A percentile compares a stretch with the other conserved stretches of the same genome.
Conservation (phyloP, 345 rosid species). For the Geranium brycei region DNA sequence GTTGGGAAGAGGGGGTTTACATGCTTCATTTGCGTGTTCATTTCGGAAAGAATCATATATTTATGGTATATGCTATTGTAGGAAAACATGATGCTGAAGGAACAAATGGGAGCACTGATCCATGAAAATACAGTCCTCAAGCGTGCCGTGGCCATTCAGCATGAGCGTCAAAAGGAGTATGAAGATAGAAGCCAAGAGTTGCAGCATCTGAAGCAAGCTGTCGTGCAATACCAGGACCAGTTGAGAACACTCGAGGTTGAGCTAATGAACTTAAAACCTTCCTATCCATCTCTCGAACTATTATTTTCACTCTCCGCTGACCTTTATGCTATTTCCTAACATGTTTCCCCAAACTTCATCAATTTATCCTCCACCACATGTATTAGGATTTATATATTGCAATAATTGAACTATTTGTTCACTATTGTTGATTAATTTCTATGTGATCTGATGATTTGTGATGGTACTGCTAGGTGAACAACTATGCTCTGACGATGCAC, state of each 20-base stretch:
- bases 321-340: background rate
- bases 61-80: conserved; percentile 7
- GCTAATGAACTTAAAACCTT: background rate
- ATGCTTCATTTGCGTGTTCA: background rate
- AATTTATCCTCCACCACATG: background rate
- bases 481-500: conserved; percentile 62
- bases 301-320: background rate
- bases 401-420: background rate
- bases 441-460: background rate
- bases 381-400: background rate
- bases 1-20: background rate
- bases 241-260: conserved; percentile 69
- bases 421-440: background rate
- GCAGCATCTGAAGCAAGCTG: conserved; percentile 62
- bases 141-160: conserved; percentile 72
- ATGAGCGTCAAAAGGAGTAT: conserved; percentile 58
- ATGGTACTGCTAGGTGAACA: conserved; percentile 33
- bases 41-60: background rate
- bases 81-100: conserved; percentile 60
- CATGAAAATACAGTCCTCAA: conserved; percentile 64
- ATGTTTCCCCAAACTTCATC: background rate
- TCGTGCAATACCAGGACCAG: conserved; percentile 71
- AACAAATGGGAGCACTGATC: conserved; percentile 53
- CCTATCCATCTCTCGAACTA: background rate
- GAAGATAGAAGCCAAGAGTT: conserved; percentile 53